These are phyloP conservation scores for Malassezia globosa DNA, from an alignment of 1,284 basidiomycete genomes.

Conservation along the genomic window DNA sequence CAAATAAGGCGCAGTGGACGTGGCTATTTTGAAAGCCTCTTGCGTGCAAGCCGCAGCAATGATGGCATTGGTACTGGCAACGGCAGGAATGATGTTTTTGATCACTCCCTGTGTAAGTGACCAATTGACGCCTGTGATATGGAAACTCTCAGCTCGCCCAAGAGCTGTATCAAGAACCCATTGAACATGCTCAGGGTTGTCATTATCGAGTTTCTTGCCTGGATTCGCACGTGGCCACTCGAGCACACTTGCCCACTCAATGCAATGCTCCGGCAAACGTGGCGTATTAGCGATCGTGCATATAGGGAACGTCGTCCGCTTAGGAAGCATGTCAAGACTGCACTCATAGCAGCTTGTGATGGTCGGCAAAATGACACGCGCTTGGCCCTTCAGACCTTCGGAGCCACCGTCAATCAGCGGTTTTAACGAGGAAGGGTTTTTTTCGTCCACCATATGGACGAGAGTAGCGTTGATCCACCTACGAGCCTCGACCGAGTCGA, in stretches of 20 bases:
- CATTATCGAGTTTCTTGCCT: slow-evolving; percentile 49
- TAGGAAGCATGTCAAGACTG: slow-evolving; percentile 93
- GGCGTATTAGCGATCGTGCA: slow-evolving; percentile 99
- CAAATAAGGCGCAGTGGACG: slow-evolving; percentile 79
- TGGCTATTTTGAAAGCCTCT: slow-evolving; percentile 97
- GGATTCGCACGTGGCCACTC: slow-evolving; percentile 78
- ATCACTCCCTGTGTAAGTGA: slow-evolving; percentile 94
- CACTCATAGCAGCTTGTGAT: slow-evolving; percentile 97
- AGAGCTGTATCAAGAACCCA: slow-evolving; percentile 77
- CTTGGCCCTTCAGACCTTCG: slow-evolving; percentile 99
- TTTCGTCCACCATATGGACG: slow-evolving; percentile 70
- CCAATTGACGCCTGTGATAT: slow-evolving; percentile 96
- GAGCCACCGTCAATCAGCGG: slow-evolving; percentile 99
- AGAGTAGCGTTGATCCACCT: slow-evolving; percentile 98
- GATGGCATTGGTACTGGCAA: slow-evolving; percentile 44
- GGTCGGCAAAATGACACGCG: slow-evolving; percentile 88
- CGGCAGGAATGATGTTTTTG: slow-evolving; percentile 96
- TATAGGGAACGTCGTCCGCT: slow-evolving; percentile 91
- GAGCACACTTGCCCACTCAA: slow-evolving; percentile 98
- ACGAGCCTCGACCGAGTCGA: slow-evolving; percentile 75
- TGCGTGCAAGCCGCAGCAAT: slow-evolving; percentile 79
- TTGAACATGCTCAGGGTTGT: slow-evolving; percentile 88
- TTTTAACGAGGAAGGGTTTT: slow-evolving; percentile 82
- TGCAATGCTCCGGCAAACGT: slow-evolving; percentile 93
- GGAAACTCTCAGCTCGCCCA: slow-evolving; percentile 69